Evolutionary conservation across 2,329 filamentous ascomycete genomes (phyloP).

Genomic region (Geosmithia flava): DNA sequence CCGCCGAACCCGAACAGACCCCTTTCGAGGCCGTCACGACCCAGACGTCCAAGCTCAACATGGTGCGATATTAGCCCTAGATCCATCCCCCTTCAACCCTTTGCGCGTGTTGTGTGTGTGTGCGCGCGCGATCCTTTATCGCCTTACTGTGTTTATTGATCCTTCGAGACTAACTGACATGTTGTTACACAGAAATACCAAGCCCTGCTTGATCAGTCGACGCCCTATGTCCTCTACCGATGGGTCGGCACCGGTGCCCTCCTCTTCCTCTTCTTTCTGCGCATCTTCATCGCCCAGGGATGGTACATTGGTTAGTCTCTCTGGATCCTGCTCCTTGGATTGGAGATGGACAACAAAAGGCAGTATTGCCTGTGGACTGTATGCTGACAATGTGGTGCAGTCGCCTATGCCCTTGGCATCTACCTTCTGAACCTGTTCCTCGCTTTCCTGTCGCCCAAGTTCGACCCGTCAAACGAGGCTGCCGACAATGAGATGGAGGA

Average conservation of each 20-base stretch:
- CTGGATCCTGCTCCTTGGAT: neutral
- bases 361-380: neutral
- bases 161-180: neutral
- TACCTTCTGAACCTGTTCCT: constrained; percentile 99
- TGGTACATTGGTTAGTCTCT: constrained; percentile 81
- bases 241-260: constrained; percentile 74
- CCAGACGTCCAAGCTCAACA: constrained; percentile 65
- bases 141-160: constrained; percentile 3
- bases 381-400: constrained; percentile 29
- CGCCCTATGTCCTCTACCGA: constrained; percentile 78
- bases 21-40: constrained; percentile 83
- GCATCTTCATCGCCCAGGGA: constrained; percentile 85
- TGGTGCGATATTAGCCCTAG: constrained; percentile 38
- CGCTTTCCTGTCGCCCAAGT: constrained; percentile 95
- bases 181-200: constrained; percentile 63
- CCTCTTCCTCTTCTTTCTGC: constrained; percentile 71
- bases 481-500: constrained; percentile 95
- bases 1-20: constrained; percentile 75
- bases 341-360: neutral
- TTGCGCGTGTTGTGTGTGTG: neutral
- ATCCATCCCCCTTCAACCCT: neutral
- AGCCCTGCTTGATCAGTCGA: constrained; percentile 85
- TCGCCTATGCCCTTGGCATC: constrained; percentile 94
- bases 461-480: constrained; percentile 87
- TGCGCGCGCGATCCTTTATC: neutral